phyloP scores from a whole-genome alignment of 768 basidiomycete species.

The Trametes elegans region DNA sequence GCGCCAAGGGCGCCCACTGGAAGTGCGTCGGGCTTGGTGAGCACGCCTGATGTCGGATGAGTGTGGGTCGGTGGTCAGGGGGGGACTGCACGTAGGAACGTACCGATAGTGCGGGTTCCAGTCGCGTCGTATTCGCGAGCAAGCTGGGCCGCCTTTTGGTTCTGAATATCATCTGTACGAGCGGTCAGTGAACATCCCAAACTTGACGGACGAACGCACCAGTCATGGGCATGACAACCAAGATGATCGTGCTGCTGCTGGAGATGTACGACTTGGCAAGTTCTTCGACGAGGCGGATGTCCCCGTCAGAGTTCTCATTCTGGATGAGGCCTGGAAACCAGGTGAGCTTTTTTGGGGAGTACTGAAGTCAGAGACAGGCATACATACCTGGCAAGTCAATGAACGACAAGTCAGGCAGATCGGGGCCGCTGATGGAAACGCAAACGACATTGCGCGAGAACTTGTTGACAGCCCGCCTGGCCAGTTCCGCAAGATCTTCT shows the following conservation, averaged over 20 bases:
- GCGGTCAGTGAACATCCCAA: slow-evolving; percentile 24
- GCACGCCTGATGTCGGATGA: slow-evolving; percentile 54
- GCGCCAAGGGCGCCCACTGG: slow-evolving; percentile 40
- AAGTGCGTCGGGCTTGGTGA: slow-evolving; percentile 69
- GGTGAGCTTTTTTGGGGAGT: not conserved
- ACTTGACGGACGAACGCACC: no score
- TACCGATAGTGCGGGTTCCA: slow-evolving; percentile 55
- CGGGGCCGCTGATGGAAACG: slow-evolving; percentile 26
- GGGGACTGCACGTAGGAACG: not conserved
- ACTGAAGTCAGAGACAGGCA: not conserved
- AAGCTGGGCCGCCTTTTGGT: slow-evolving; percentile 51
- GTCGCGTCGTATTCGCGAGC: slow-evolving; percentile 45
- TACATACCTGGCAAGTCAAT: slow-evolving; percentile 27
- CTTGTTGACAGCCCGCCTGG: not conserved
- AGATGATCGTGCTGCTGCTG: slow-evolving; percentile 47
- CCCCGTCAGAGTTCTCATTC: slow-evolving; percentile 42
- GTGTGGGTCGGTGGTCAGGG: slow-evolving; percentile 27
- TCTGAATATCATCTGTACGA: slow-evolving; percentile 61
- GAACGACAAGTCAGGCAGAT: slow-evolving; percentile 27
- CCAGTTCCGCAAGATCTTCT: not conserved
- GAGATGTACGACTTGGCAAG: slow-evolving; percentile 48
- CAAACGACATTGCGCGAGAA: slow-evolving; percentile 31
- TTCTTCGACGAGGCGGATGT: slow-evolving; percentile 47
- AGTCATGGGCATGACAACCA: slow-evolving; percentile 53
- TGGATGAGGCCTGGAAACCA: slow-evolving; percentile 53